A percentile compares a stretch with the other conserved stretches of the same genome.
These are phyloP conservation scores for Antitrichia curtipendula DNA, from an alignment of 225 moss, liverwort and hornwort genomes.

Conservation along the genomic window DNA sequence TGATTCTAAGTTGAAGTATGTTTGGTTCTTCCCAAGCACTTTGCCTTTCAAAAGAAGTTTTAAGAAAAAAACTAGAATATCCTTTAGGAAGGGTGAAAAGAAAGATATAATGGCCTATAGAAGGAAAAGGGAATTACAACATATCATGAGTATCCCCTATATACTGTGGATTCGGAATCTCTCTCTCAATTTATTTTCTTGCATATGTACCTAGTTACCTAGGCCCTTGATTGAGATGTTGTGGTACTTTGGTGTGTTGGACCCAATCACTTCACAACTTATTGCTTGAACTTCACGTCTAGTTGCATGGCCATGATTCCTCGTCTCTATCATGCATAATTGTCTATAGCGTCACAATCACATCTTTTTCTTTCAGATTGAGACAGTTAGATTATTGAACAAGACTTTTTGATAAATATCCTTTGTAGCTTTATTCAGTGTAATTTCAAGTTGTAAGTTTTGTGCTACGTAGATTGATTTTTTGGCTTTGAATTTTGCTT, in stretches of 20 bases:
- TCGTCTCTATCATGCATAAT: not conserved
- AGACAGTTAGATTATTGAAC: too few relatives aligned
- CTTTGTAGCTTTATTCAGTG: fast-evolving
- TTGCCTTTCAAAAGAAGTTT: not conserved
- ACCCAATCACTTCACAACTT: not conserved
- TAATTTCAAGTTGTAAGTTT: not conserved
- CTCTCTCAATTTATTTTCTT: not conserved
- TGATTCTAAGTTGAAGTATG: not conserved
- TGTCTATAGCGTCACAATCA: not conserved
- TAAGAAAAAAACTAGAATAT: not conserved
- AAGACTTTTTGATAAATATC: fast-evolving
- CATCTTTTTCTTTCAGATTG: too few relatives aligned
- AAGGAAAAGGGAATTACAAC: not conserved
- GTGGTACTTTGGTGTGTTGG: not conserved
- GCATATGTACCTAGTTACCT: not conserved
- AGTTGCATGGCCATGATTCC: fast-evolving
- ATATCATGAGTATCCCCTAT: too few relatives aligned
- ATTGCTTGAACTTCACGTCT: not conserved
- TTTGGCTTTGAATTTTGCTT: too few relatives aligned
- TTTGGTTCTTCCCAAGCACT: not conserved
- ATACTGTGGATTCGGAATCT: not conserved
- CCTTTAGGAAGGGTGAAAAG: not conserved
- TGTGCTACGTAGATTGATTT: too few relatives aligned
- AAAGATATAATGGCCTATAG: too few relatives aligned
- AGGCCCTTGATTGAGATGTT: not conserved